These are phyloP conservation scores for Cladophialophora psammophila DNA, from an alignment of 2,329 filamentous ascomycete genomes.

Conservation along the genomic window DNA sequence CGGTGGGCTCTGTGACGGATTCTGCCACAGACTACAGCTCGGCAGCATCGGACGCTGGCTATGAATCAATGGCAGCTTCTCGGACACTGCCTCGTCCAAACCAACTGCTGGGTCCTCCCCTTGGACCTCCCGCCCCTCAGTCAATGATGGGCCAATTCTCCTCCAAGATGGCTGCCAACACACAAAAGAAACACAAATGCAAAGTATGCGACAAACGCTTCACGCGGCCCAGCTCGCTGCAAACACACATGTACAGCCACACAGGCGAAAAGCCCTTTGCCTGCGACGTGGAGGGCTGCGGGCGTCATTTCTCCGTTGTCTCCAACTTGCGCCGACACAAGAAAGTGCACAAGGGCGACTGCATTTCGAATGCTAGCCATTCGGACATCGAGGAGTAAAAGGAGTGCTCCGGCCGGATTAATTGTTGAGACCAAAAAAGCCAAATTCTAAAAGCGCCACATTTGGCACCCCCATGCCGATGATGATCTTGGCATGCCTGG, in stretches of 20 bases:
- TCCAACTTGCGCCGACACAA: conserved; percentile 93
- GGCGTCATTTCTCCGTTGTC: conserved; percentile 94
- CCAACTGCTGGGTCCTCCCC: conserved; percentile 66
- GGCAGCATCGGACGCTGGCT: conserved; percentile 75
- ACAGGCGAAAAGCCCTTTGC: conserved; percentile 97
- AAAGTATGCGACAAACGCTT: conserved; percentile 99
- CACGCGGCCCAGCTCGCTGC: conserved; percentile 89
- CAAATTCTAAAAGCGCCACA: neutral
- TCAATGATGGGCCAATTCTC: conserved; percentile 99
- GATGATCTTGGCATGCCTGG: conserved; percentile 10
- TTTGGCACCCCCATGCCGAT: neutral
- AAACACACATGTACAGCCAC: conserved; percentile 98
- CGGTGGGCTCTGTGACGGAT: conserved; percentile 59
- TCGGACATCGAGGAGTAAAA: conserved; percentile 40
- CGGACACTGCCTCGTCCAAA: conserved; percentile 84
- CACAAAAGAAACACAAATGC: conserved; percentile 99
- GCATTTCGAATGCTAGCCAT: conserved; percentile 35
- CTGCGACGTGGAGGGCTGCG: conserved; percentile 93
- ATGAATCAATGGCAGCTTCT: conserved; percentile 75
- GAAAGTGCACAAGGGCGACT: conserved; percentile 84
- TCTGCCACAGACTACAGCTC: conserved; percentile 94
- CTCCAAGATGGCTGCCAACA: conserved; percentile 93
- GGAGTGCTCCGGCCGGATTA: neutral
- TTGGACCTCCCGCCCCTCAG: conserved; percentile 81
- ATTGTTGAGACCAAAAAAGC: neutral